These are phyloP conservation scores for Fusarium concolor DNA, from an alignment of 2,329 filamentous ascomycete genomes.

Conservation along the genomic window DNA sequence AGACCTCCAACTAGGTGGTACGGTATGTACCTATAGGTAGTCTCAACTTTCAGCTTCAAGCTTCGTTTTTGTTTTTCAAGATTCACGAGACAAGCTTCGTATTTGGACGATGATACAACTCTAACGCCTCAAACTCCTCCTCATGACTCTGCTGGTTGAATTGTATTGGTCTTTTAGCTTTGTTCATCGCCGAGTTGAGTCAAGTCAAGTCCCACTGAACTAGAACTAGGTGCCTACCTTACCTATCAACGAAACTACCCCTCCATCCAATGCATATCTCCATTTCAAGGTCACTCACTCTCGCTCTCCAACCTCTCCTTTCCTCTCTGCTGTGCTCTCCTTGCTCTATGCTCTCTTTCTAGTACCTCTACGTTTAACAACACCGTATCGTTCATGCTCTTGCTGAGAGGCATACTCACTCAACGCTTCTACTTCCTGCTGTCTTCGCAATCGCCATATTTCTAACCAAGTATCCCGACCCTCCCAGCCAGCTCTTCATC, in stretches of 20 bases:
- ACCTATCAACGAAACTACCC: slow-evolving; percentile 19
- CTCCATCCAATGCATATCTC: slow-evolving; percentile 17
- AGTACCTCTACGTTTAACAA: slow-evolving; percentile 13
- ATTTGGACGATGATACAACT: neutral
- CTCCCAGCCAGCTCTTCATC: neutral
- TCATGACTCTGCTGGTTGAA: slow-evolving; percentile 12
- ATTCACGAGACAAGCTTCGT: neutral
- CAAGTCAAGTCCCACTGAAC: slow-evolving; percentile 18
- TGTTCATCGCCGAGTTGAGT: slow-evolving; percentile 1
- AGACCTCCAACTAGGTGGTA: too few relatives aligned
- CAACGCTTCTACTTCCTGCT: slow-evolving; percentile 20
- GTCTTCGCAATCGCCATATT: slow-evolving; percentile 21
- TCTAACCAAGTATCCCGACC: slow-evolving; percentile 20
- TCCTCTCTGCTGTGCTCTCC: neutral
- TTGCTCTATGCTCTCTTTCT: slow-evolving; percentile 2
- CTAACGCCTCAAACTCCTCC: slow-evolving; percentile 19
- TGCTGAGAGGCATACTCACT: slow-evolving; percentile 15
- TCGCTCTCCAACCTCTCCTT: slow-evolving; percentile 6
- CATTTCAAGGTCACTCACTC: neutral
- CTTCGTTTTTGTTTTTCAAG: slow-evolving; percentile 5
- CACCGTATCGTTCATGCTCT: slow-evolving; percentile 25
- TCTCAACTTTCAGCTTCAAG: too few relatives aligned
- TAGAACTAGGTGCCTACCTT: too few relatives aligned
- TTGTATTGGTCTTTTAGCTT: slow-evolving; percentile 9
- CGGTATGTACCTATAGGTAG: too few relatives aligned